Conservation (phyloP, 352 stramenopile species). For the Globisporangium lucens region DNA sequence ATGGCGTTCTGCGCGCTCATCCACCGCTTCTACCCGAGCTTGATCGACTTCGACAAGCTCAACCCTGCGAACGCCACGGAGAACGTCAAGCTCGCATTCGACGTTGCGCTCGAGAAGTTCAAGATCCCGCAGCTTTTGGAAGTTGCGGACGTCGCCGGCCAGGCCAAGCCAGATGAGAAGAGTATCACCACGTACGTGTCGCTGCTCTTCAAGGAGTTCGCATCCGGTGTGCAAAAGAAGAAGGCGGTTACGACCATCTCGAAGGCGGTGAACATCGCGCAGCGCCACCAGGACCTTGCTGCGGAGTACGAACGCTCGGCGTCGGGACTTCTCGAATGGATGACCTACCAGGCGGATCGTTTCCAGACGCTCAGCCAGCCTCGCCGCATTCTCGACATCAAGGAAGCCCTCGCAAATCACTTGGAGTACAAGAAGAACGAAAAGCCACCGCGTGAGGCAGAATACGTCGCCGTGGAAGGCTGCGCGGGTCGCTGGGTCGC, state of each 20-base stretch:
- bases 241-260: slow-evolving; percentile 87
- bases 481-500: slow-evolving; percentile 78
- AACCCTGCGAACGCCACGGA: slow-evolving; percentile 56
- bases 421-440: slow-evolving; percentile 88
- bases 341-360: slow-evolving; percentile 59
- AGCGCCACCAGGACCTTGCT: slow-evolving; percentile 83
- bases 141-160: slow-evolving; percentile 80
- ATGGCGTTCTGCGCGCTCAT: slow-evolving; percentile 91
- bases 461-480: slow-evolving; percentile 79
- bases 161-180: slow-evolving; percentile 89
- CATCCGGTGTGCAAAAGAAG: slow-evolving; percentile 87
- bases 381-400: slow-evolving; percentile 63
- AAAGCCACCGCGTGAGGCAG: slow-evolving; percentile 75
- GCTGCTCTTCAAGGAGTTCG: slow-evolving; percentile 91
- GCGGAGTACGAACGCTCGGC: slow-evolving; percentile 72
- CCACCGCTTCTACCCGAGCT: slow-evolving; percentile 84
- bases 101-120: slow-evolving; percentile 81
- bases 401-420: slow-evolving; percentile 58
- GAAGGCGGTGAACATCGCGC: slow-evolving; percentile 89
- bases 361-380: slow-evolving; percentile 75
- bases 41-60: slow-evolving; percentile 82
- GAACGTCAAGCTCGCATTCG: slow-evolving; percentile 84
- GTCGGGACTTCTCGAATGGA: slow-evolving; percentile 70
- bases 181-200: slow-evolving; percentile 91
- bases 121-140: slow-evolving; percentile 87